Conservation (phyloP, 306 rosid genomes). For the Quercus cerris region DNA sequence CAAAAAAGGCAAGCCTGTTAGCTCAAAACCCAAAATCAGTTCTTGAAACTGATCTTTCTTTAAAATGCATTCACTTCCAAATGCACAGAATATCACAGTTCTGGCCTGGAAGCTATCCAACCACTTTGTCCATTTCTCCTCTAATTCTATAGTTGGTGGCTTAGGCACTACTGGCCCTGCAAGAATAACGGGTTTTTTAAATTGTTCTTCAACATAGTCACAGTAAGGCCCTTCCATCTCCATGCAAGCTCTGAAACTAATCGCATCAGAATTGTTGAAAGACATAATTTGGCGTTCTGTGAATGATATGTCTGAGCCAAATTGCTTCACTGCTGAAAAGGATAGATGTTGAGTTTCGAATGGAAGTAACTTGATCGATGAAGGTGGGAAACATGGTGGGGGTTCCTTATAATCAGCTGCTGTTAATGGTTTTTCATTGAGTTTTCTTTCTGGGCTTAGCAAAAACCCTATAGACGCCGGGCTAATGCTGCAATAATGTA, state of each 20-base stretch:
- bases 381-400: no score
- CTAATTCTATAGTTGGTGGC: conserved; percentile 7
- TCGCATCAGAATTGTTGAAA: no score
- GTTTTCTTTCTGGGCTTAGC: no score
- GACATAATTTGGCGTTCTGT: no score
- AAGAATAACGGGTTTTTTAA: conserved; percentile 18
- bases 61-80: conserved; percentile 5
- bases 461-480: no score
- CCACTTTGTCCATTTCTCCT: conserved; percentile 30
- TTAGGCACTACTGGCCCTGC: conserved; percentile 22
- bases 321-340: no score
- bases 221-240: conserved; percentile 29
- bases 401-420: no score
- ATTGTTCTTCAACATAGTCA: neutral
- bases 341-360: no score
- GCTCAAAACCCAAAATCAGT: conserved; percentile 37
- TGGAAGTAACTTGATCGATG: no score
- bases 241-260: conserved; percentile 19
- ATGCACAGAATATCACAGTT: conserved; percentile 24
- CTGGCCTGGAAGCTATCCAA: conserved; percentile 1
- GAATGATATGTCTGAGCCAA: no score
- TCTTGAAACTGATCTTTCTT: conserved; percentile 23
- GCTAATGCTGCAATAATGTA: no score
- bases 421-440: no score
- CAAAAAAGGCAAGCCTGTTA: conserved; percentile 29